Evolutionary conservation across 805 yeast genomes (phyloP).

Genomic region (Clavispora carvajalis): DNA sequence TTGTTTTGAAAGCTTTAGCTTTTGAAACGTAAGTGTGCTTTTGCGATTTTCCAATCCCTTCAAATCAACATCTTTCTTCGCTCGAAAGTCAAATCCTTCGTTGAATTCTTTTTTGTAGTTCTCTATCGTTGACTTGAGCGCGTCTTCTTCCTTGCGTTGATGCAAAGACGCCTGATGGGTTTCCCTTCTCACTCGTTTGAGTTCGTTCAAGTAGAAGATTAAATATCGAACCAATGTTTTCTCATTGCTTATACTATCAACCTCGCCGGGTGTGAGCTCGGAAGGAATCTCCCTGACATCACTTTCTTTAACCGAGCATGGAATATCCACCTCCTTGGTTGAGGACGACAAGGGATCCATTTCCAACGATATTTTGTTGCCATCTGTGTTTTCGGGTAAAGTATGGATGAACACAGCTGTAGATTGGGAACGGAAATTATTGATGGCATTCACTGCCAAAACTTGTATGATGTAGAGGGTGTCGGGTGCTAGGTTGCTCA

Average conservation of each 20-base stretch:
- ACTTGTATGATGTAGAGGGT: conserved; percentile 32
- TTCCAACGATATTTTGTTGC: neutral
- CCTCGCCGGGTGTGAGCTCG: conserved; percentile 1
- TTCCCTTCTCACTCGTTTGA: conserved; percentile 5
- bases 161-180: neutral
- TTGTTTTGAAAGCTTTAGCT: conserved; percentile 24
- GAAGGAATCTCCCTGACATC: neutral
- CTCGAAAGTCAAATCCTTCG: conserved; percentile 26
- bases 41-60: conserved; percentile 27
- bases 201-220: conserved; percentile 6
- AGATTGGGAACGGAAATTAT: conserved; percentile 31
- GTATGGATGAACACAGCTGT: conserved; percentile 31
- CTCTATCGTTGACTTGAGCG: conserved; percentile 4
- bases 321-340: neutral
- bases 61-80: conserved; percentile 26
- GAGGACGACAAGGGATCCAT: neutral
- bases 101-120: conserved; percentile 32
- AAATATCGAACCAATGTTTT: conserved; percentile 3
- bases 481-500: conserved; percentile 23
- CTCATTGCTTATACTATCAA: conserved; percentile 1
- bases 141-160: conserved; percentile 9
- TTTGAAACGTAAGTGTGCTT: conserved; percentile 28
- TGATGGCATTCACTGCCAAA: conserved; percentile 31
- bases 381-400: conserved; percentile 2
- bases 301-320: neutral